Evolutionary conservation across 83 land plant genomes (phyloP), one percentile per base, ranked within the genome.

Genomic region (Picea engelmannii): DNA sequence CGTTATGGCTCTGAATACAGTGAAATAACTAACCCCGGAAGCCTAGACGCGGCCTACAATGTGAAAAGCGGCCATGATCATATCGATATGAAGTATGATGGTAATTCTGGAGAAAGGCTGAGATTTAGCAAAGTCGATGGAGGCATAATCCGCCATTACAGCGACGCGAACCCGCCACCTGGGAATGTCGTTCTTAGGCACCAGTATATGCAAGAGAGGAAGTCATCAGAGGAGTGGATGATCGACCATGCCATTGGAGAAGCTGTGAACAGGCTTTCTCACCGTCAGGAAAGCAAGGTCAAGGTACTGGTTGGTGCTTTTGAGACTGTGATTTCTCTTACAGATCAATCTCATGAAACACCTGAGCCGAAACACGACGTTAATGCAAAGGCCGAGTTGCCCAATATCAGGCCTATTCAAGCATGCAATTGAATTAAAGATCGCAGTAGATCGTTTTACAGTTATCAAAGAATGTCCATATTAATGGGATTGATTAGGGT

Each of bases 241-340:
- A 78, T 78, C 44, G 64, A 78, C 5, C 65, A 78, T 35, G 79
- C 6, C 6, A 78, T 60, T 16, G 64, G 59, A 31, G 79, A 78
- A 25, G 79, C 65, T 18, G 79, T 60, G n/a, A 78, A 18, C 1
- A n/a, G n/a, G n/a, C n/a, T n/a, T n/a, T n/a, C n/a, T n/a, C n/a
- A n/a, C n/a, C n/a, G n/a, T n/a, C n/a, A n/a, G n/a, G n/a, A n/a
- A n/a, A n/a, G n/a, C n/a, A n/a, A n/a, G n/a, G n/a, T n/a, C n/a
- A n/a, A n/a, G n/a, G n/a, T n/a, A n/a, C n/a, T n/a, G n/a, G n/a
- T n/a, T n/a, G n/a, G n/a, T n/a, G n/a, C n/a, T n/a, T n/a, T n/a
- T n/a, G n/a, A n/a, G n/a, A n/a, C n/a, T n/a, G n/a, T n/a, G n/a
- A n/a, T n/a, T n/a, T n/a, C n/a, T n/a, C n/a, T n/a, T n/a, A n/a